phyloP scores from a whole-genome alignment of 192 early-diverging fungal genomes.

The Coemansia sp. region DNA sequence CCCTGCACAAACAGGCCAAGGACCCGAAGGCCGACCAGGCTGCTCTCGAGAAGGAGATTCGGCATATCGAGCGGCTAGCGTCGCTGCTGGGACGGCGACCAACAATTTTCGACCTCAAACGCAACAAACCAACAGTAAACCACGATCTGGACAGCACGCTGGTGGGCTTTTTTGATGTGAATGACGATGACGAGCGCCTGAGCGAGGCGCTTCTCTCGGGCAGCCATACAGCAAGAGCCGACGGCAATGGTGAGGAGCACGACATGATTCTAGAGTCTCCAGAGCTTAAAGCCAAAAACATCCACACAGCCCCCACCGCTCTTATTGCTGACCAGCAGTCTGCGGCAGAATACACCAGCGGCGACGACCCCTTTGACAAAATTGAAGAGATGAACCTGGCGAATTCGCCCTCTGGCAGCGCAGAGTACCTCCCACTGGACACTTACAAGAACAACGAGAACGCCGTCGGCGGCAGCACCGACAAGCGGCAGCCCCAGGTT shows the following conservation, averaged over 20 bases:
- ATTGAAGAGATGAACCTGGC: slow-evolving; percentile 46
- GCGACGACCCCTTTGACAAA: slow-evolving; percentile 45
- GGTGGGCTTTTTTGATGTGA: slow-evolving; percentile 45
- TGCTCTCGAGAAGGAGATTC: slow-evolving; percentile 51
- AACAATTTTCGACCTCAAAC: slow-evolving; percentile 44
- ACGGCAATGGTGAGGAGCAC: background rate
- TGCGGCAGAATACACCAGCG: slow-evolving; percentile 13
- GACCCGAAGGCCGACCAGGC: slow-evolving; percentile 51
- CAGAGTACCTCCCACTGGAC: slow-evolving; percentile 51
- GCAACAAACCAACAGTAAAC: slow-evolving; percentile 31
- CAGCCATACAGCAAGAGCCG: slow-evolving; percentile 6
- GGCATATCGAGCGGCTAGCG: slow-evolving; percentile 44
- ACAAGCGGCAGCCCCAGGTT: background rate
- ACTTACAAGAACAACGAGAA: slow-evolving; percentile 17
- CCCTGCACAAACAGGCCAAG: slow-evolving; percentile 43
- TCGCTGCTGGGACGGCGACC: slow-evolving; percentile 50
- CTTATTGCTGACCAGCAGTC: slow-evolving; percentile 35
- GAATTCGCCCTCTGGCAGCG: slow-evolving; percentile 38
- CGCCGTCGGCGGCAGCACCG: background rate
- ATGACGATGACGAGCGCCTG: slow-evolving; percentile 43
- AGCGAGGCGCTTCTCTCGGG: slow-evolving; percentile 38
- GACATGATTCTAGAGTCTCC: slow-evolving; percentile 16
- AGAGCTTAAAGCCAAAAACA: slow-evolving; percentile 40
- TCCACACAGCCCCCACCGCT: slow-evolving; percentile 25
- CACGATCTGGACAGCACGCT: slow-evolving; percentile 47